phyloP scores from a whole-genome alignment of 352 stramenopile genomes.

The Nothophytophthora sp. region DNA sequence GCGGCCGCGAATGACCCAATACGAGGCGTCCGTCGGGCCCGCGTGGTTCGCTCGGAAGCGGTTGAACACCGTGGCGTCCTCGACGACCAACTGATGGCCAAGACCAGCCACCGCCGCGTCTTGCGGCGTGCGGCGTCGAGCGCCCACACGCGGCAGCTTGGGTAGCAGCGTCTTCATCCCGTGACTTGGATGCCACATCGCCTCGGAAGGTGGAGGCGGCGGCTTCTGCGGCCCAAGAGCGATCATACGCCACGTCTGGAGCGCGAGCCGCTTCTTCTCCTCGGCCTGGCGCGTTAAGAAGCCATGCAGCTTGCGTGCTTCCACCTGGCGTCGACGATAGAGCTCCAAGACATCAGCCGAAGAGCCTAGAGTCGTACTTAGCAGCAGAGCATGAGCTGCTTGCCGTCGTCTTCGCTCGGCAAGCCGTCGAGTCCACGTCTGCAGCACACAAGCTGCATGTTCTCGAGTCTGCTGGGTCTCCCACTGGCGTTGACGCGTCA shows the following conservation, averaged over 20 bases:
- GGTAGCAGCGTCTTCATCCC: conserved; percentile 54
- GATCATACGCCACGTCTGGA: conserved; percentile 35
- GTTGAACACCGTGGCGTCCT: conserved; percentile 60
- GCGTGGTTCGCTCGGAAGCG: conserved; percentile 69
- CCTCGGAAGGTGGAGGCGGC: conserved; percentile 14
- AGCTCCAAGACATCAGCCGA: conserved; percentile 46
- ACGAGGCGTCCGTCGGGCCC: conserved; percentile 66
- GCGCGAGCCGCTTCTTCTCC: conserved; percentile 19
- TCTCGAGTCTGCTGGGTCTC: conserved; percentile 30
- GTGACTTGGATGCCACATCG: conserved; percentile 67
- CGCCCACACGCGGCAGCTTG: conserved; percentile 43
- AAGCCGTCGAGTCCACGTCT: conserved; percentile 44
- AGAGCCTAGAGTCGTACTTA: conserved; percentile 12
- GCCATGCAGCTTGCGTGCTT: conserved; percentile 44
- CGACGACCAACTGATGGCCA: conserved; percentile 49
- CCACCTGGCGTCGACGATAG: conserved; percentile 40
- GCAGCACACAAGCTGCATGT: conserved; percentile 26
- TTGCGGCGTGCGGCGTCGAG: conserved; percentile 17
- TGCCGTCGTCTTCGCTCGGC: conserved; percentile 12
- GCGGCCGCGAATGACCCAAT: conserved; percentile 64
- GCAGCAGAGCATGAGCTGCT: conserved; percentile 10
- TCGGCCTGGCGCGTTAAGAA: conserved; percentile 40
- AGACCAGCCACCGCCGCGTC: conserved; percentile 12
- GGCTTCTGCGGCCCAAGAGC: conserved; percentile 17
- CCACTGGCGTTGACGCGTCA: conserved; percentile 33